Evolutionary conservation across 495 filamentous ascomycete genomes (phyloP).

Genomic region (Eremomyces bilateralis): DNA sequence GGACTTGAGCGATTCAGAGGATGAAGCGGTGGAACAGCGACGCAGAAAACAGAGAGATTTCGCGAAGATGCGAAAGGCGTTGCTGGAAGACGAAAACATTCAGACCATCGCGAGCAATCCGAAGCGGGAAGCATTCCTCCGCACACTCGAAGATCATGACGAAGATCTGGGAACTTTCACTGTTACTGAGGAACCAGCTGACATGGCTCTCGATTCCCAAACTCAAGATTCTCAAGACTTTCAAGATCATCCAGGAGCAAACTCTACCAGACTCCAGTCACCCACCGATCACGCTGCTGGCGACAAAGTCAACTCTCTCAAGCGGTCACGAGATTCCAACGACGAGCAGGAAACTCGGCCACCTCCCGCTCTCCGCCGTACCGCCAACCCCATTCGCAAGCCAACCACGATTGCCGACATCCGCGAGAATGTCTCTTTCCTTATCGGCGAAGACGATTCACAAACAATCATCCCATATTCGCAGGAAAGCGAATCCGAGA

Average conservation of each 20-base stretch:
- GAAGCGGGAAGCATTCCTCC: slow-evolving; percentile 73
- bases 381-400: slow-evolving; percentile 33
- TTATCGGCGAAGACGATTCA: slow-evolving; percentile 61
- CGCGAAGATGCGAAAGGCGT: slow-evolving; percentile 72
- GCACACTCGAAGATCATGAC: slow-evolving; percentile 65
- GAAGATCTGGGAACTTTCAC: too few relatives aligned
- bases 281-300: slow-evolving; percentile 1
- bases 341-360: slow-evolving; percentile 28
- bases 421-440: slow-evolving; percentile 53
- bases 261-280: slow-evolving; percentile 7
- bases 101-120: slow-evolving; percentile 80
- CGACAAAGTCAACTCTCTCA: slow-evolving; percentile 16
- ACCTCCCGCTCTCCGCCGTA: slow-evolving; percentile 43
- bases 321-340: slow-evolving; percentile 29
- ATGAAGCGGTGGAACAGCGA: slow-evolving; percentile 52
- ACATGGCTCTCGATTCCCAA: slow-evolving; percentile 29
- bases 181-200: too few relatives aligned
- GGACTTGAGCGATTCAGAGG: slow-evolving; percentile 59
- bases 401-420: slow-evolving; percentile 56
- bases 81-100: slow-evolving; percentile 78
- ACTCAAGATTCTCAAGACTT: slow-evolving; percentile 20
- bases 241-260: slow-evolving; percentile 14
- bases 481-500: too few relatives aligned
- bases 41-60: slow-evolving; percentile 72
- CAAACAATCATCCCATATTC: slow-evolving; percentile 30